Percentiles rank a stretch among this genome's conserved stretches.
Conservation (phyloP, 2,329 filamentous ascomycete species). For the Stagonosporopsis rhizophila region DNA sequence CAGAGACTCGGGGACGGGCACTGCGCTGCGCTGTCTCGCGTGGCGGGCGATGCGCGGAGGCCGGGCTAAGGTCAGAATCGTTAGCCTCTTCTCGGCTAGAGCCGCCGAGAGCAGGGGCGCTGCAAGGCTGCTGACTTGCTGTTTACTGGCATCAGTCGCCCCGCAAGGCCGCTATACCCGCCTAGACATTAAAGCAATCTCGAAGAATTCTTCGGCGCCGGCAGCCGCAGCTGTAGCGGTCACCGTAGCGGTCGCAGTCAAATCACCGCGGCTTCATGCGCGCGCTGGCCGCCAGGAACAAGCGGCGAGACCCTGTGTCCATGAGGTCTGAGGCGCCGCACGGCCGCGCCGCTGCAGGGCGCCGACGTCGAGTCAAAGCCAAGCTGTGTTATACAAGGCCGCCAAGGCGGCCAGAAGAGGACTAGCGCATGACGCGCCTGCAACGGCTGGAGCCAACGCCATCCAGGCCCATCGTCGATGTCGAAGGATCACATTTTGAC, state of each 20-base stretch:
- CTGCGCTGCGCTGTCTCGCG: slow-evolving; percentile 2
- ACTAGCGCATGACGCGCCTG: not conserved
- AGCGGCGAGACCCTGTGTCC: not conserved
- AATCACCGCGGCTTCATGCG: slow-evolving; percentile 6
- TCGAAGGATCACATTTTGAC: slow-evolving; percentile 11
- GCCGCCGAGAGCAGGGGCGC: not conserved
- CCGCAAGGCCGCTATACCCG: not conserved
- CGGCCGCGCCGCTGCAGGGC: not conserved
- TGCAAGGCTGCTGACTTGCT: no score
- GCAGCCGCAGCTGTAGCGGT: not conserved
- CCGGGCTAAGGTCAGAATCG: slow-evolving; percentile 13
- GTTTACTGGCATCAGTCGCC: not conserved
- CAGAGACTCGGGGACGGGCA: not conserved
- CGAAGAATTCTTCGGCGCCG: not conserved
- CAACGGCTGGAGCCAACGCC: not conserved
- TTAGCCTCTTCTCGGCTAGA: slow-evolving; percentile 4
- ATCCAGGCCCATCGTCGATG: slow-evolving; percentile 16
- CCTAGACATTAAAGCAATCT: not conserved
- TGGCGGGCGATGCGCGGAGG: not conserved
- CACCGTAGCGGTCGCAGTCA: no score
- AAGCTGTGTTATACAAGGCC: not conserved
- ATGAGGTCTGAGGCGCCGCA: not conserved
- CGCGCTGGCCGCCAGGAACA: not conserved
- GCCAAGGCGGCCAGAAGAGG: not conserved
- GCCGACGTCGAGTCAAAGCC: slow-evolving; percentile 3